Conservation (phyloP, 1,139 yeast genomes). For the Pichia kudriavzevii region DNA sequence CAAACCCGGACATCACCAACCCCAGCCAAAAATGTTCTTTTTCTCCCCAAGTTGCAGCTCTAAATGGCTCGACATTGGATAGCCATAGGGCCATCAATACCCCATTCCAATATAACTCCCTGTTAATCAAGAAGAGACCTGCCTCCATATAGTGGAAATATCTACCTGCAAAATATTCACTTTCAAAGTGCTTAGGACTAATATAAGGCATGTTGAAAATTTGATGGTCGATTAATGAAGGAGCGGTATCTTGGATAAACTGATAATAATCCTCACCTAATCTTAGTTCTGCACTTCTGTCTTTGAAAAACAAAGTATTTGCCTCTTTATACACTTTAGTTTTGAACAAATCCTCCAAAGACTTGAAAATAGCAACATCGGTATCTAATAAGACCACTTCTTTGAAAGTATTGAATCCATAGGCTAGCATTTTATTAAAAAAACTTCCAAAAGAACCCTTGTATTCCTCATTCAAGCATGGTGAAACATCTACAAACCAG, state of each 20-base stretch:
- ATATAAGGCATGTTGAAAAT: conserved; percentile 14
- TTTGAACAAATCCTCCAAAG: conserved; percentile 28
- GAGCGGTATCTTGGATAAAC: conserved; percentile 37
- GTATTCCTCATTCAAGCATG: conserved; percentile 24
- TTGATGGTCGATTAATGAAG: conserved; percentile 24
- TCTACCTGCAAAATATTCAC: conserved; percentile 32
- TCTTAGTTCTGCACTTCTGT: conserved; percentile 28
- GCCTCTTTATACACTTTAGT: conserved; percentile 26
- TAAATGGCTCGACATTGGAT: conserved; percentile 23
- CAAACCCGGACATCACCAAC: conserved; percentile 43
- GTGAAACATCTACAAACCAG: conserved; percentile 38
- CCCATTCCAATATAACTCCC: conserved; percentile 36
- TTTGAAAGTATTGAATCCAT: conserved; percentile 40
- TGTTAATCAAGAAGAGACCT: conserved; percentile 42
- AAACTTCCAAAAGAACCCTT: conserved; percentile 32
- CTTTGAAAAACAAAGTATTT: conserved; percentile 35
- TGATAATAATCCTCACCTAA: conserved; percentile 36
- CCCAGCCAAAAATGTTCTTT: conserved; percentile 60
- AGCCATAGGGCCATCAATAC: conserved; percentile 37
- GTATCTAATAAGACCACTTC: conserved; percentile 44
- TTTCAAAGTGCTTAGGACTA: conserved; percentile 13
- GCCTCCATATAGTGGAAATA: conserved; percentile 49
- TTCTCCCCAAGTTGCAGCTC: conserved; percentile 39
- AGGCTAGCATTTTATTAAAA: conserved; percentile 40
- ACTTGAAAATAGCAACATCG: conserved; percentile 43